Percentiles rank a stretch among this genome's conserved stretches.
These are phyloP conservation scores for Geum urbanum DNA, from an alignment of 306 rosid genomes.

Conservation along the genomic window DNA sequence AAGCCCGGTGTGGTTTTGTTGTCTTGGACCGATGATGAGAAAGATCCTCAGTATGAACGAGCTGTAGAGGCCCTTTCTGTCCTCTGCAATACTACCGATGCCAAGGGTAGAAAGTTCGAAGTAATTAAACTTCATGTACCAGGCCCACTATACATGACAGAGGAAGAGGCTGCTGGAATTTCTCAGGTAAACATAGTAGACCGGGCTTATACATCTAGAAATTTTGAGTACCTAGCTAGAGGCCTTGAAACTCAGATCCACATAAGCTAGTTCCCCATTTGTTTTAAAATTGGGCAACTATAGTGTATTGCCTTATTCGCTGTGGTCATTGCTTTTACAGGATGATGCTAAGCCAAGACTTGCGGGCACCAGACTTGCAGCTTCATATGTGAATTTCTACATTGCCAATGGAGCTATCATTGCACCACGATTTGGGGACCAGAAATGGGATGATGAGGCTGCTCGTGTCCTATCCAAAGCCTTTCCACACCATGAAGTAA, in stretches of 20 bases:
- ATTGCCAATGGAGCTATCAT: constrained; percentile 80
- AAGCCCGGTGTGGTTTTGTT: constrained; percentile 84
- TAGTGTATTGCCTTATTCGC: constrained; percentile 4
- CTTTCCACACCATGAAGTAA: constrained; percentile 71
- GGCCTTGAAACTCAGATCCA: background rate
- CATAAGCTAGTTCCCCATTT: background rate
- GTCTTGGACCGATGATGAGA: constrained; percentile 81
- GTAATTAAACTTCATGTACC: constrained; percentile 78
- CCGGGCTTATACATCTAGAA: background rate
- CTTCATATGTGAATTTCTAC: constrained; percentile 88
- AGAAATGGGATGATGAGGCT: constrained; percentile 82
- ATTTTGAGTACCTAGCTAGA: background rate
- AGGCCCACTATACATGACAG: constrained; percentile 66
- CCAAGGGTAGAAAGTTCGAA: constrained; percentile 69
- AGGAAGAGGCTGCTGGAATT: constrained; percentile 71
- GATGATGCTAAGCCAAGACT: constrained; percentile 69
- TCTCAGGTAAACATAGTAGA: constrained; percentile 37
- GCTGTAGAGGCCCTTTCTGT: constrained; percentile 62
- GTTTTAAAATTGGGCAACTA: background rate
- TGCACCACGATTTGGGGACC: constrained; percentile 84
- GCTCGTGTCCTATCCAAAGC: constrained; percentile 55
- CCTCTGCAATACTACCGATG: constrained; percentile 65
- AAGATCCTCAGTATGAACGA: constrained; percentile 82
- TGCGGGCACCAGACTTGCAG: constrained; percentile 75
- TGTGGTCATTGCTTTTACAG: constrained; percentile 14